Conservation (phyloP, 176 grass and related monocot species). For the Chrysopogon serrulatus region DNA sequence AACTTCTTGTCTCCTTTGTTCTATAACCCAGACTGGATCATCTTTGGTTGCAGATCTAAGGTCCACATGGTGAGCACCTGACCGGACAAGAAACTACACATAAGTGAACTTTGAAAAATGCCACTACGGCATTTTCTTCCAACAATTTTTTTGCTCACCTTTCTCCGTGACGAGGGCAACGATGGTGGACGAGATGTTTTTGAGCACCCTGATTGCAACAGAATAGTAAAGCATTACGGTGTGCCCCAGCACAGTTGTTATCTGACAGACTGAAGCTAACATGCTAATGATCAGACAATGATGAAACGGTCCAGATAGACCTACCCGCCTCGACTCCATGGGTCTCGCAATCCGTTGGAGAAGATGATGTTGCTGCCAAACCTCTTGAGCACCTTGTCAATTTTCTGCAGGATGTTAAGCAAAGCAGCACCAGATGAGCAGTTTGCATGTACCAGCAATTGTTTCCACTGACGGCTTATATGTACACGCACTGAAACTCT, state of each 20-base stretch:
- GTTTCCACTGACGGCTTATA: not conserved
- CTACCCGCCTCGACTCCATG: slow-evolving; percentile 93
- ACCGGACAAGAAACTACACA: not conserved
- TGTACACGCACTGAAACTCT: not conserved
- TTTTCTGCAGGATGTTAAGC: slow-evolving; percentile 42
- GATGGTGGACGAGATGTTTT: slow-evolving; percentile 88
- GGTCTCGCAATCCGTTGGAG: slow-evolving; percentile 92
- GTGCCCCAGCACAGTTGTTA: not conserved
- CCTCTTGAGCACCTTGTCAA: slow-evolving; percentile 73
- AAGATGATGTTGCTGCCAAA: slow-evolving; percentile 97
- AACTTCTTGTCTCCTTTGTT: slow-evolving; percentile 75
- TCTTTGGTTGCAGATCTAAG: slow-evolving; percentile 65
- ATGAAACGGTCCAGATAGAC: not conserved
- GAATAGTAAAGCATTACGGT: not conserved
- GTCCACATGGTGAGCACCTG: slow-evolving; percentile 92
- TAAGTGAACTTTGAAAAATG: slow-evolving; percentile 20
- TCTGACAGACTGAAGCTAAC: not conserved
- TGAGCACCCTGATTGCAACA: slow-evolving; percentile 68
- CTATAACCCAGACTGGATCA: slow-evolving; percentile 71
- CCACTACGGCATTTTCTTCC: not conserved
- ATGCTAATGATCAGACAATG: not conserved
- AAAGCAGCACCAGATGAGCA: not conserved
- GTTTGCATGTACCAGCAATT: not conserved
- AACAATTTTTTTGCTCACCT: slow-evolving; percentile 39
- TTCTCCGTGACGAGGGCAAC: slow-evolving; percentile 76